Conservation (phyloP, 2,329 filamentous ascomycete genomes). For the Trichoderma pleuroti region DNA sequence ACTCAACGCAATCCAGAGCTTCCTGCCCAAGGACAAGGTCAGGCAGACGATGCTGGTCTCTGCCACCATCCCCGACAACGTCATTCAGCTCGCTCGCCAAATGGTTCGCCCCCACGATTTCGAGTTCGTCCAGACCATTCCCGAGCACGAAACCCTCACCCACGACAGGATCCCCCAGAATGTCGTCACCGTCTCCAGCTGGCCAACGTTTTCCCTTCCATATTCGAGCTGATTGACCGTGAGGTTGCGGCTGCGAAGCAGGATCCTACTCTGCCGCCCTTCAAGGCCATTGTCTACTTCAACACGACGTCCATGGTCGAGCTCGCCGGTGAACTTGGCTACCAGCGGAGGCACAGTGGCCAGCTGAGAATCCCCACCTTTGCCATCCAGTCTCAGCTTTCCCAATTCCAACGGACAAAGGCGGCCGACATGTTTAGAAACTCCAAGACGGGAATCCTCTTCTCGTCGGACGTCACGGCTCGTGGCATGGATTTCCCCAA, state of each 20-base stretch:
- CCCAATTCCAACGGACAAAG: constrained; percentile 64
- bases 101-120: constrained; percentile 78
- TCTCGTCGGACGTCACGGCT: constrained; percentile 77
- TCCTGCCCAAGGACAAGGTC: constrained; percentile 58
- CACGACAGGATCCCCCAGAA: constrained; percentile 82
- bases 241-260: constrained; percentile 47
- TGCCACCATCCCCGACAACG: constrained; percentile 81
- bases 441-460: constrained; percentile 59
- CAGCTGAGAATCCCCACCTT: constrained; percentile 37
- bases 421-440: constrained; percentile 70
- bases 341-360: constrained; percentile 39
- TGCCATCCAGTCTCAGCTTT: constrained; percentile 76
- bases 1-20: constrained; percentile 56
- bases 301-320: constrained; percentile 73
- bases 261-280: constrained; percentile 52
- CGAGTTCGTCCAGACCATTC: constrained; percentile 86
- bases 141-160: constrained; percentile 75
- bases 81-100: constrained; percentile 71
- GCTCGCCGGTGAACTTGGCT: constrained; percentile 55
- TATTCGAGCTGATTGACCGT: constrained; percentile 71
- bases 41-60: constrained; percentile 95
- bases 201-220: constrained; percentile 73
- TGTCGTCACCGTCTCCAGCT: constrained; percentile 61
- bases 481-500: constrained; percentile 80
- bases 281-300: constrained; percentile 96